These are phyloP conservation scores for Phytophthora cryptogea DNA, from an alignment of 352 stramenopile genomes.

Conservation along the genomic window DNA sequence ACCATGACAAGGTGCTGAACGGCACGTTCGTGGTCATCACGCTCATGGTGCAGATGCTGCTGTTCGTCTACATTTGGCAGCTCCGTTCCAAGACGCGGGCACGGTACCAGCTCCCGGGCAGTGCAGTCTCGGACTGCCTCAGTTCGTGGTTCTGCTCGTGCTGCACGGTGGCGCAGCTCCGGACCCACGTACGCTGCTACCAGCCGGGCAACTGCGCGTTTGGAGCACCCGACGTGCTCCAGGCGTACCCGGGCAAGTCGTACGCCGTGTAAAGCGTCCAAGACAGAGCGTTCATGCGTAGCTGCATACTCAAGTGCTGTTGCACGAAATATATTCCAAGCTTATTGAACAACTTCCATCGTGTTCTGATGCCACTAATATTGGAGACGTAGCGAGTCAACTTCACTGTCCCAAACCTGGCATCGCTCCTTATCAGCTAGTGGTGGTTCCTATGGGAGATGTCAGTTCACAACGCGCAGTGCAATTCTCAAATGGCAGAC, in stretches of 20 bases:
- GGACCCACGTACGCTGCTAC: constrained; percentile 50
- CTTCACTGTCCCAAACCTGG: too few species aligned
- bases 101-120: constrained; percentile 51
- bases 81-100: constrained; percentile 48
- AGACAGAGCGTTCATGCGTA: neutral
- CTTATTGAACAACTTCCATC: neutral
- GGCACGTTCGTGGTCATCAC: constrained; percentile 31
- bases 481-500: constrained; percentile 17
- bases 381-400: too few species aligned
- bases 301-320: constrained; percentile 17
- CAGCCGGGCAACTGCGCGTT: constrained; percentile 50
- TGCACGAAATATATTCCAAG: constrained; percentile 21
- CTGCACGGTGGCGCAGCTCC: constrained; percentile 46
- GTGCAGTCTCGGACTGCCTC: constrained; percentile 35
- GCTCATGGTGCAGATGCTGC: constrained; percentile 27
- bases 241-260: constrained; percentile 37
- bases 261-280: constrained; percentile 30
- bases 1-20: constrained; percentile 18
- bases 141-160: constrained; percentile 47
- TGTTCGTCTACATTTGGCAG: constrained; percentile 42
- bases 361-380: neutral
- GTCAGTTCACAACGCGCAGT: constrained; percentile 12
- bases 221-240: constrained; percentile 38
- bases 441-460: neutral
- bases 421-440: neutral